Conservation (phyloP, 805 yeast genomes). For the Candida oleophila region DNA sequence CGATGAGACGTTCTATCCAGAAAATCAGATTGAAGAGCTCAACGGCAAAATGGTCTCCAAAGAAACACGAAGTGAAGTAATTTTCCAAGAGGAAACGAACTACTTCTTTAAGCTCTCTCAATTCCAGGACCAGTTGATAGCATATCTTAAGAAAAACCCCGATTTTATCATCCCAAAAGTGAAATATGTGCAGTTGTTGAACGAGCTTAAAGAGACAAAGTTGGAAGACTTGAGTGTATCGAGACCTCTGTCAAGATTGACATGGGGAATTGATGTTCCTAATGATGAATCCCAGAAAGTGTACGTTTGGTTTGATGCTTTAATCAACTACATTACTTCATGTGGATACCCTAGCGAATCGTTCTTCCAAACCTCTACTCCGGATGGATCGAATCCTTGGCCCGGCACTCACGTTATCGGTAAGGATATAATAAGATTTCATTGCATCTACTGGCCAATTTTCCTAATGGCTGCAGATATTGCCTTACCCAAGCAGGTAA, state of each 20-base stretch:
- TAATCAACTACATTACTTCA: slow-evolving; percentile 78
- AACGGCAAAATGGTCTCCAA: slow-evolving; percentile 42
- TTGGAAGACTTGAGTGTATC: slow-evolving; percentile 81
- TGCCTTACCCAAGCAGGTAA: slow-evolving; percentile 65
- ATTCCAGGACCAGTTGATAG: slow-evolving; percentile 56
- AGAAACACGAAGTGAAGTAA: slow-evolving; percentile 77
- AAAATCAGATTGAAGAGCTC: slow-evolving; percentile 58
- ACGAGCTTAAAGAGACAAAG: slow-evolving; percentile 49
- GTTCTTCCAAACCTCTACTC: slow-evolving; percentile 8
- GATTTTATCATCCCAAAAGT: slow-evolving; percentile 65
- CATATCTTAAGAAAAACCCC: slow-evolving; percentile 47
- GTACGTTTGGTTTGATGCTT: slow-evolving; percentile 97
- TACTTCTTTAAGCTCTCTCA: slow-evolving; percentile 76
- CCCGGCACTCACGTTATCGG: slow-evolving; percentile 85
- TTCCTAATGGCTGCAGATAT: slow-evolving; percentile 80
- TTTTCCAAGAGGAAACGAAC: slow-evolving; percentile 74
- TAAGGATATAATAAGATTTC: slow-evolving; percentile 87
- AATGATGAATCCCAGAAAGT: slow-evolving; percentile 72
- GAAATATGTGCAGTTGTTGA: slow-evolving; percentile 53
- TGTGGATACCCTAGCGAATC: slow-evolving; percentile 45
- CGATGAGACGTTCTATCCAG: slow-evolving; percentile 94
- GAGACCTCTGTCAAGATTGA: slow-evolving; percentile 71
- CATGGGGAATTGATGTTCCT: slow-evolving; percentile 93
- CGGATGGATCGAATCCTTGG: slow-evolving; percentile 38
- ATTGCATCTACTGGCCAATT: slow-evolving; percentile 92